Evolutionary conservation across 805 yeast genomes (phyloP).

Genomic region (Pichia rugopelliculosa): DNA sequence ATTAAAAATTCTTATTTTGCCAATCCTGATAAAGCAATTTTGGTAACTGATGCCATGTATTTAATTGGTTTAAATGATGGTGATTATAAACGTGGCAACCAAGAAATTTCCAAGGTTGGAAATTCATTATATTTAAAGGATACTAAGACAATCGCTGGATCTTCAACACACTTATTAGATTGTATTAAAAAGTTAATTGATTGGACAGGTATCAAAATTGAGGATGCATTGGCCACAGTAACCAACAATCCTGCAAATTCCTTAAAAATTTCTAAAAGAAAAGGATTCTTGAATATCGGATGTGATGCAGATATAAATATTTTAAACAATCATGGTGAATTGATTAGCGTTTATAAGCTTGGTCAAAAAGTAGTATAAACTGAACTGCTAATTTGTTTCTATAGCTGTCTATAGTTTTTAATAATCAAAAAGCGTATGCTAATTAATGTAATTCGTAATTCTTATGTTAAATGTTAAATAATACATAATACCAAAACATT

Average conservation of each 20-base stretch:
- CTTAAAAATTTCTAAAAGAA: slow-evolving; percentile 33
- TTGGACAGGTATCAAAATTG: slow-evolving; percentile 43
- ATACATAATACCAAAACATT: too few species aligned
- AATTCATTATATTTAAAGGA: slow-evolving; percentile 40
- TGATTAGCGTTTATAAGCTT: slow-evolving; percentile 43
- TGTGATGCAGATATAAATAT: slow-evolving; percentile 53
- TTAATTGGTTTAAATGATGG: slow-evolving; percentile 53
- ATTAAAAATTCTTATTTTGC: slow-evolving; percentile 43
- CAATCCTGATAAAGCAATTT: slow-evolving; percentile 44
- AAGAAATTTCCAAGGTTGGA: slow-evolving; percentile 42
- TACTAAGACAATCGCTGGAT: slow-evolving; percentile 53
- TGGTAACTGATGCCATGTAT: slow-evolving; percentile 55
- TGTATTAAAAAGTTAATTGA: slow-evolving; percentile 42
- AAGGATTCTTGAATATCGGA: slow-evolving; percentile 45
- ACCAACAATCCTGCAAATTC: slow-evolving; percentile 50
- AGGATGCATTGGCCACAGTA: slow-evolving; percentile 48
- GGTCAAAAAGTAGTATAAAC: slow-evolving; percentile 28
- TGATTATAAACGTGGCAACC: slow-evolving; percentile 43
- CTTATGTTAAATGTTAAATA: too few species aligned
- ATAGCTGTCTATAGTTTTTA: not conserved
- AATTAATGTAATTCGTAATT: too few species aligned
- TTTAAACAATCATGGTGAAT: slow-evolving; percentile 35
- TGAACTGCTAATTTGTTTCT: not conserved
- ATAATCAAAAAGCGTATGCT: too few species aligned
- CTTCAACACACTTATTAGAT: slow-evolving; percentile 47